Base-by-base conservation (phyloP, 441 rosid species). In the Adansonia rubrostipa region DNA sequence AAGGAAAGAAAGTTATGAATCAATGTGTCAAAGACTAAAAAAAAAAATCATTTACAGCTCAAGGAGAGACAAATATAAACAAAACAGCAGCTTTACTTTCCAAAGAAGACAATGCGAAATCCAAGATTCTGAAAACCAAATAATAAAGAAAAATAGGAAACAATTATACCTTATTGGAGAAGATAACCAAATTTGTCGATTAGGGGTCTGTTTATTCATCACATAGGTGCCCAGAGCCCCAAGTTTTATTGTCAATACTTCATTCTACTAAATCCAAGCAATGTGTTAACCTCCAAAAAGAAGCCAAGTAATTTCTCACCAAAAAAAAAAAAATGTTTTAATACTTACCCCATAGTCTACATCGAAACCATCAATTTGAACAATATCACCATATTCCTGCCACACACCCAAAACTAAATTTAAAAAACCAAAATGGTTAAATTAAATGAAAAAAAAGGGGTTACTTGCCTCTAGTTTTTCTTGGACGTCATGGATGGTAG, bases 321-420 rank as follows among this genome's bases (percentile, higher is more conserved):
- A 74, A 71, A 14, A 9, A 19, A 40, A 54, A 0, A 53, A 60
- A 57, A 33, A 75, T 74, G 28, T 44, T 24, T 54, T 7, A 76
- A 51, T 47, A 71, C 87, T 86, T 87, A 93, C 99, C 94, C 96
- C 96, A 72, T 91, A 96, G 80, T 94, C 98, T 19, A 92, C 88
- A 82, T 96, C 97, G 78, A 92, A 88, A 6, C 99, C 99, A 84
- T 96, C 94, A 71, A 96, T 80, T 82, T 93, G 91, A 45, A 90
- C 74, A 13, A 7, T 71, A 82, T 96, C 97, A 17, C 97, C 97
- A 82, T 92, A 96, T 66, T 92, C 97, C 97, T 96, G 87, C 60
- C 78, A 80, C 50, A 50, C 1, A 61, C 70, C 53, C 72, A 5
- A 72, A 42, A 67, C 19, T 15, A 40, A 33, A 28, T 64, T 42